Evolutionary conservation across 176 grass and related monocot species (phyloP).

Genomic region (Hyparrhenia diplandra): DNA sequence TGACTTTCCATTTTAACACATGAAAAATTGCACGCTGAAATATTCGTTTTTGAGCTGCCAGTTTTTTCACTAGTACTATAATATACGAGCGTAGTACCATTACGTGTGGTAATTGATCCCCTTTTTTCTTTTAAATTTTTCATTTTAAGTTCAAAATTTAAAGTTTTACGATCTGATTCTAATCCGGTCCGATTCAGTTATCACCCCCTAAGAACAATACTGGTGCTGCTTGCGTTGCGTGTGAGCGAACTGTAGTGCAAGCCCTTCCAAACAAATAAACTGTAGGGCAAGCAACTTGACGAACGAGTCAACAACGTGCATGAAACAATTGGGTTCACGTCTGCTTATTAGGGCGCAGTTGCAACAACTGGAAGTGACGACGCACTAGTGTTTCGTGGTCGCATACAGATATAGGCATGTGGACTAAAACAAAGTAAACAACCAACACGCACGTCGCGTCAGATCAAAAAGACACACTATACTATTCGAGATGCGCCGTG

Average conservation of each 20-base stretch:
- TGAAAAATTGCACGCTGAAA: no score
- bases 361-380: neutral
- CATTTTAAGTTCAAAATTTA: no score
- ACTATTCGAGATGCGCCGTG: neutral
- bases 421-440: constrained; percentile 14
- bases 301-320: neutral
- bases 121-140: no score
- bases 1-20: no score
- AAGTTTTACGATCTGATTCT: no score
- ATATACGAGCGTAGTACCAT: no score
- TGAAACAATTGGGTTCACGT: neutral
- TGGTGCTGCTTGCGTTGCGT: neutral
- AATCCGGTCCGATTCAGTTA: no score
- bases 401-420: neutral
- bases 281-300: neutral
- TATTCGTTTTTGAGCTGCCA: no score
- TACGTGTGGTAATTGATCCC: no score
- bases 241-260: neutral
- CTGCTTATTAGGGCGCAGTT: neutral
- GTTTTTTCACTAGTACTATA: no score
- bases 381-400: neutral
- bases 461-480: neutral
- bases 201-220: neutral
- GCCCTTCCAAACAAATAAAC: no score
- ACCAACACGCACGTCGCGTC: neutral